Base-by-base conservation (phyloP, 306 rosid species). In the Trifolium dubium region DNA sequence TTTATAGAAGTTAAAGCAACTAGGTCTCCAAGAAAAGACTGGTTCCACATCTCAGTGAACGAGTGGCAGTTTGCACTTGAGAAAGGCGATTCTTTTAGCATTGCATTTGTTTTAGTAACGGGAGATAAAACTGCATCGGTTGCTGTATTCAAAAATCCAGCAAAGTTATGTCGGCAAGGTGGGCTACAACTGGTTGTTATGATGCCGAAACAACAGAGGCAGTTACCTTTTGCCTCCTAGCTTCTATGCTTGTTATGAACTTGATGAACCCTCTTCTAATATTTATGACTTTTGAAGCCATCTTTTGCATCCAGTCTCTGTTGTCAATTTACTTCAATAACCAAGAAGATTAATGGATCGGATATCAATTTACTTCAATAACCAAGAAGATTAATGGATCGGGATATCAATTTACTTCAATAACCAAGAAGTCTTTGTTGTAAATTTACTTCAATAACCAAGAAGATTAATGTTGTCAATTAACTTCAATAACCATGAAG, bases 1-100 rank as follows among this genome's bases (percentile, higher is more conserved):
- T 91, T 68, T 78, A 75, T 93, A 53, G 98, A 93, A 88, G 98
- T 93, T 51, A 93, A 93, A 75, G 82, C 98, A 65, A 91, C 97
- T n/a, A 82, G 82, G 71, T 88, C 90, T 55, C 81, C 76, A 19
- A 86, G 73, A 74, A 92, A 94, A 72, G 97, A 94, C 82, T 94
- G 99, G 99, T 90, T 92, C 53, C 69, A 78, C 74, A 89, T 94
- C 80, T 78, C 97, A 6, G 8, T 18, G 19, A 88, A 85, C 58
- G 97, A 94, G 77, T 92, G 97, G 99, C 87, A 88, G 80, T 89
- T 85, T 76, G 97, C 97, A 1, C 56, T 78, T 4, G 92, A 92
- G 6, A 87, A 82, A 79, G 88, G 96, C 0, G 85, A 87, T 40
- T 89, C 89, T 39, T 94, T 80, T 88, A 91, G 89, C 73, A 71